Base-by-base conservation (phyloP, 768 basidiomycete species). In the Pleurotus platypus region DNA sequence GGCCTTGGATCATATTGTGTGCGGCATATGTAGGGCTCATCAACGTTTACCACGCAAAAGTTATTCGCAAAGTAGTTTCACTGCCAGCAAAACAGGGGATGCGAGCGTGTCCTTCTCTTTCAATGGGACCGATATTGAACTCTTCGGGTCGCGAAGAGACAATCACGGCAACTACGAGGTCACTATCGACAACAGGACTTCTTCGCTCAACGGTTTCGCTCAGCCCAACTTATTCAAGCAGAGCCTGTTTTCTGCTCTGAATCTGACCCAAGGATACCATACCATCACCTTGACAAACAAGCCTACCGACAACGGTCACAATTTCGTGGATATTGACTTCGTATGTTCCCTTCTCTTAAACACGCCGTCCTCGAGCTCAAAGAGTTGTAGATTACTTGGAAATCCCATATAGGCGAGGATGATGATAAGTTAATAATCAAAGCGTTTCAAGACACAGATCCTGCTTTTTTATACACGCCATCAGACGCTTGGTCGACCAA, bases 21-120 rank as follows among this genome's bases (percentile, higher is more conserved):
- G 11, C 11, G 30, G 30, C 30, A 9, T 35, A 35, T 11, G 24
- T 24, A 24, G 24, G 30, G 11, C 30, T 35, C 38, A 58, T n/a
- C 59, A 60, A 30, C 50, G 12, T 57, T 20, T 20, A 18, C 18
- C 0, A 45, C 4, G 8, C 15, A 22, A 13, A 49, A 77, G 76
- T 57, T 77, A 77, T 49, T 70, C 69, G 18, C 65, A 67, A 16
- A 64, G 60, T 47, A 76, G 72, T n/a, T 76, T 76, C 49, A 67
- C 67, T 9, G 64, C 59, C 5, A 70, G 72, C 30, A 64, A 71
- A 16, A 56, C 60, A 0, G 60, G 62, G 30, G 64, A 63, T 11
- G 68, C 70, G 1, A 47, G 57, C 7, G 63, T 62, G 5, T 62
- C 64, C 0, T 64, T 77, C 56, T 56, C 46, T 24, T 78, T 75